Conservation (phyloP, 768 basidiomycete genomes). For the Asterophora parasitica region DNA sequence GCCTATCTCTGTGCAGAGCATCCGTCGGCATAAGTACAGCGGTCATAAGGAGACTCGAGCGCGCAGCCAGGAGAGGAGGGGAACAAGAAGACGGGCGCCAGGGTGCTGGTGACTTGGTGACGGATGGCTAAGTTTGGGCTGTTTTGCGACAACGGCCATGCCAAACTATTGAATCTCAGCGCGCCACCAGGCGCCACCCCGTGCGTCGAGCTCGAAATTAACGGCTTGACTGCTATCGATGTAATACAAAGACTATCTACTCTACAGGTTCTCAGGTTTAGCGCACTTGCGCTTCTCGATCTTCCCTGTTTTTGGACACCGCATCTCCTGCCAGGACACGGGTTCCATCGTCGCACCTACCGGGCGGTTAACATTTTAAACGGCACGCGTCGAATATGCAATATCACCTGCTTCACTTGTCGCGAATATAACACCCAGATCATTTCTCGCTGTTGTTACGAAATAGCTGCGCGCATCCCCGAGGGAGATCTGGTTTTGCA, state of each 20-base stretch:
- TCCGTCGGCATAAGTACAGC: constrained; percentile 61
- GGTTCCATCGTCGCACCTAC: constrained; percentile 79
- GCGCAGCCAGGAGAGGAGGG: constrained; percentile 8
- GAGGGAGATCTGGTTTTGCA: constrained; percentile 65
- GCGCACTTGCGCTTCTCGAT: constrained; percentile 84
- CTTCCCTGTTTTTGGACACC: constrained; percentile 75
- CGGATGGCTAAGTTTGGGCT: constrained; percentile 15
- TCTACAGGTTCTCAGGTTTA: constrained; percentile 65
- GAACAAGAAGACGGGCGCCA: constrained; percentile 8
- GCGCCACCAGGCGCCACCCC: too few relatives aligned
- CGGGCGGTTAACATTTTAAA: constrained; percentile 1
- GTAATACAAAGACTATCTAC: neutral
- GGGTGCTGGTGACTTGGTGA: constrained; percentile 10
- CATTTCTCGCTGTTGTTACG: constrained; percentile 85
- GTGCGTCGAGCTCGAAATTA: neutral
- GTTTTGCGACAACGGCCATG: constrained; percentile 4
- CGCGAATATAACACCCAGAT: constrained; percentile 89
- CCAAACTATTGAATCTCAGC: neutral
- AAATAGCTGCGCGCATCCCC: constrained; percentile 92
- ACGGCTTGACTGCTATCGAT: neutral
- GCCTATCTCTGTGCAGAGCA: constrained; percentile 52
- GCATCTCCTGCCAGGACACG: constrained; percentile 89
- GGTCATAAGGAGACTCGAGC: constrained; percentile 38
- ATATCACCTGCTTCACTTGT: constrained; percentile 76
- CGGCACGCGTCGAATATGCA: neutral